phyloP scores from a whole-genome alignment of 2,329 filamentous ascomycete species.

The Penicillium freii region DNA sequence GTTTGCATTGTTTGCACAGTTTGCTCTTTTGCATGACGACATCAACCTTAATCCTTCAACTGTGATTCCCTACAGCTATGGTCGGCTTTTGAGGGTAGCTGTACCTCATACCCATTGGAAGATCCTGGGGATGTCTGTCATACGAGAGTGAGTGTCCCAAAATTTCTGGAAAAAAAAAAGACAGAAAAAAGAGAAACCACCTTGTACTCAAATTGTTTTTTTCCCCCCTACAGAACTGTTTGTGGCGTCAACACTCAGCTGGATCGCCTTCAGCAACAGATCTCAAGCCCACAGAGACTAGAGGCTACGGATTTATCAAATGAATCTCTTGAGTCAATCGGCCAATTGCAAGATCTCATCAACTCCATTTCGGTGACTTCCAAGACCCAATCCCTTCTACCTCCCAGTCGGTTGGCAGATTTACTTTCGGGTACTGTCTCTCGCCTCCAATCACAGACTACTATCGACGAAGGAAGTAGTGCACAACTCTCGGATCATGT shows the following conservation, averaged over 20 bases:
- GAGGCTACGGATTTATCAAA: conserved; percentile 25
- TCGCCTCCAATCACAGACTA: conserved; percentile 27
- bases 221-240: conserved; percentile 49
- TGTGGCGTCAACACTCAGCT: conserved; percentile 58
- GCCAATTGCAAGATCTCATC: conserved; percentile 64
- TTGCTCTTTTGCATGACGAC: neutral
- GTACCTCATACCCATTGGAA: neutral
- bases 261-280: conserved; percentile 54
- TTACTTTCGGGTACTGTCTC: conserved; percentile 56
- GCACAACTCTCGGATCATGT: conserved; percentile 75
- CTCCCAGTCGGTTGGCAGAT: conserved; percentile 57
- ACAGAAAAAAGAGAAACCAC: too few relatives aligned
- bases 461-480: conserved; percentile 27
- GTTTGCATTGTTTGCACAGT: neutral
- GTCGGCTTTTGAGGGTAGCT: neutral
- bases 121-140: conserved; percentile 21
- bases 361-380: conserved; percentile 69
- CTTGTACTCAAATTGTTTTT: neutral
- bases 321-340: conserved; percentile 29
- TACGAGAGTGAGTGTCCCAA: conserved; percentile 21
- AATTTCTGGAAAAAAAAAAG: neutral
- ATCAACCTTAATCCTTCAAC: neutral
- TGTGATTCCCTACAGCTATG: neutral
- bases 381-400: conserved; percentile 62
- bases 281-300: conserved; percentile 12